Evolutionary conservation across 108 stramenopile species (phyloP).

Genomic region (Aurantiochytrium sp.): DNA sequence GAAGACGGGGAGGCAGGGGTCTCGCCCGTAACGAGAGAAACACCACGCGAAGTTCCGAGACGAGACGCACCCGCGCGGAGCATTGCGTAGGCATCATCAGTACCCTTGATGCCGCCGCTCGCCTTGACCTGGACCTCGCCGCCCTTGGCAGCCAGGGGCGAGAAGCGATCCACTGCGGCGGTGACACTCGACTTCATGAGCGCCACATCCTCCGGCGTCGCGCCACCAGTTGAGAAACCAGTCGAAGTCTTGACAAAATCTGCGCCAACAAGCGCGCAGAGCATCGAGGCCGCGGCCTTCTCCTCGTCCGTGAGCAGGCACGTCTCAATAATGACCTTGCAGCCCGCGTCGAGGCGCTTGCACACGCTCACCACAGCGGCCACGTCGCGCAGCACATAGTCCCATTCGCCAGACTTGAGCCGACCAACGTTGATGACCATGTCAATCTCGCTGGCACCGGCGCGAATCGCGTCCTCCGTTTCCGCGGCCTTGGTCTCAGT

Average conservation of each 20-base stretch:
- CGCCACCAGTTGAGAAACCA: constrained; percentile 22
- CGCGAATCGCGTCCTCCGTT: constrained; percentile 7
- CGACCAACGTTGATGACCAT: constrained; percentile 24
- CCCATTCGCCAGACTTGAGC: neutral
- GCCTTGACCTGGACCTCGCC: constrained; percentile 23
- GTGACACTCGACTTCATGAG: neutral
- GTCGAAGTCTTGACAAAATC: constrained; percentile 34
- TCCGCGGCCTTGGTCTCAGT: constrained; percentile 8
- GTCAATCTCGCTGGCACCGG: constrained; percentile 27
- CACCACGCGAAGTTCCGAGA: constrained; percentile 22
- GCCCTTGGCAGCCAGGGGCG: neutral
- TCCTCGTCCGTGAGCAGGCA: constrained; percentile 22
- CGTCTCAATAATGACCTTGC: constrained; percentile 32
- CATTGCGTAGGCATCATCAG: constrained; percentile 12
- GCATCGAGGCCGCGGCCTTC: neutral
- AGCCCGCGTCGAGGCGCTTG: neutral
- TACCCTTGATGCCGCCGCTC: constrained; percentile 18
- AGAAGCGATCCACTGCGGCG: neutral
- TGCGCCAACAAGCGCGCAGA: neutral
- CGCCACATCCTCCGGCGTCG: constrained; percentile 7
- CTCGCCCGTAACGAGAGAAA: neutral
- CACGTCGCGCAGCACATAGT: neutral
- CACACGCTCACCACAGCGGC: neutral
- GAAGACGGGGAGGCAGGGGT: neutral
- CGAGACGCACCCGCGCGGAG: constrained; percentile 25